Conservation (phyloP, 2,329 filamentous ascomycete species). For the Conoideocrella luteorostrata region DNA sequence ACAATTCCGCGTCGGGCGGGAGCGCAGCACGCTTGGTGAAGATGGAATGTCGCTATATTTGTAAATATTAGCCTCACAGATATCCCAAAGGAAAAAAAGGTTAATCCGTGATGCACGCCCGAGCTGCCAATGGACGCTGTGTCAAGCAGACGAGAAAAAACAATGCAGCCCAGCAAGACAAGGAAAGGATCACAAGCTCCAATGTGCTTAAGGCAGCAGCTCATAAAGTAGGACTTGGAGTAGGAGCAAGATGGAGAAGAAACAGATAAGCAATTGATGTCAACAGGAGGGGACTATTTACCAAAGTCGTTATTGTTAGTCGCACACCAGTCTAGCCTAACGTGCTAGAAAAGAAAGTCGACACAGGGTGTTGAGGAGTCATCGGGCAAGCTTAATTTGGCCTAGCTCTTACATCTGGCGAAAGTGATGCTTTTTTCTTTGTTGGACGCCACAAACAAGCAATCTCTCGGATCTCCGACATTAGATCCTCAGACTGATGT, state of each 20-base stretch:
- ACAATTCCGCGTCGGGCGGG: background rate
- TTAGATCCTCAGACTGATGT: background rate
- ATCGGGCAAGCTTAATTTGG: slow-evolving; percentile 5
- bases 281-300: slow-evolving; percentile 2
- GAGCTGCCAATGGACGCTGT: background rate
- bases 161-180: background rate
- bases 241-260: background rate
- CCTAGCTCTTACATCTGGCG: slow-evolving; percentile 6
- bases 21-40: background rate
- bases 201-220: background rate
- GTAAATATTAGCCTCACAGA: background rate
- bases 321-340: slow-evolving; percentile 1
- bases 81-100: background rate
- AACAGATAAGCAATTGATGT: background rate
- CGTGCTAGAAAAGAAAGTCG: background rate
- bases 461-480: background rate
- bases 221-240: background rate
- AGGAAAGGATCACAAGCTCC: background rate
- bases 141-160: background rate
- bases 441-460: slow-evolving; percentile 4
- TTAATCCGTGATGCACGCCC: background rate
- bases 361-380: slow-evolving; percentile 7
- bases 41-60: background rate
- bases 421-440: background rate
- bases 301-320: too few species aligned